These are phyloP conservation scores for Pyrrhoderma noxium DNA, from an alignment of 1,284 basidiomycete species.

Conservation along the genomic window DNA sequence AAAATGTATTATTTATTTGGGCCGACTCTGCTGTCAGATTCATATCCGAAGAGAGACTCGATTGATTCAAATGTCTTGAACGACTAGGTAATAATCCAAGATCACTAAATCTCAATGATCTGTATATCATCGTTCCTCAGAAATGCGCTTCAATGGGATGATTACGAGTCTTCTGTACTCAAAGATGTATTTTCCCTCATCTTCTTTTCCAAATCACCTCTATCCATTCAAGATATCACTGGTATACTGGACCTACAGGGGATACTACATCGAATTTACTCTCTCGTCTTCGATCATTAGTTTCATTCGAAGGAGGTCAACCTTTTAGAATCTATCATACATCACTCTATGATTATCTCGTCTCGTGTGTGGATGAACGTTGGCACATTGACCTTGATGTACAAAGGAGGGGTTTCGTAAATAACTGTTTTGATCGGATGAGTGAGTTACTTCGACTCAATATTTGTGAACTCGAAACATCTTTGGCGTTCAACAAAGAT, in stretches of 20 bases:
- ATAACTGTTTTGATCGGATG: not conserved
- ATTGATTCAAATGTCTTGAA: not conserved
- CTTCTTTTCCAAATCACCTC: not conserved
- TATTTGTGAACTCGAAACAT: constrained; percentile 3
- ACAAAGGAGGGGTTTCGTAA: not conserved
- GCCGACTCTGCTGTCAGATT: constrained; percentile 25
- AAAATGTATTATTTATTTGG: constrained; percentile 26
- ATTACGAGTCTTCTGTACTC: not conserved
- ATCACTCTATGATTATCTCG: constrained; percentile 2
- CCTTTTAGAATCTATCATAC: not conserved
- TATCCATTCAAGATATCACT: not conserved
- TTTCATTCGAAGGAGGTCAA: not conserved
- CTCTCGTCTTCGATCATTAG: not conserved
- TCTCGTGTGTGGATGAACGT: not conserved
- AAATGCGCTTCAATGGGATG: not conserved
- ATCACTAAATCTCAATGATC: not conserved
- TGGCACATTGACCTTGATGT: not conserved
- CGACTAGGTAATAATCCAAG: not conserved
- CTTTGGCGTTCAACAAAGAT: constrained; percentile 4
- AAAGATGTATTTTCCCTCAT: not conserved
- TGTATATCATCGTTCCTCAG: not conserved
- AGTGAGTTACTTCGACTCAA: not conserved
- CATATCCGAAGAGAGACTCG: not conserved
- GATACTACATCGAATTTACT: not conserved
- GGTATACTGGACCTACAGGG: not conserved